A percentile compares a stretch with the other conserved stretches of the same genome.
Conservation (phyloP, 179 eudicot genomes). For the Spinacia oleracea region DNA sequence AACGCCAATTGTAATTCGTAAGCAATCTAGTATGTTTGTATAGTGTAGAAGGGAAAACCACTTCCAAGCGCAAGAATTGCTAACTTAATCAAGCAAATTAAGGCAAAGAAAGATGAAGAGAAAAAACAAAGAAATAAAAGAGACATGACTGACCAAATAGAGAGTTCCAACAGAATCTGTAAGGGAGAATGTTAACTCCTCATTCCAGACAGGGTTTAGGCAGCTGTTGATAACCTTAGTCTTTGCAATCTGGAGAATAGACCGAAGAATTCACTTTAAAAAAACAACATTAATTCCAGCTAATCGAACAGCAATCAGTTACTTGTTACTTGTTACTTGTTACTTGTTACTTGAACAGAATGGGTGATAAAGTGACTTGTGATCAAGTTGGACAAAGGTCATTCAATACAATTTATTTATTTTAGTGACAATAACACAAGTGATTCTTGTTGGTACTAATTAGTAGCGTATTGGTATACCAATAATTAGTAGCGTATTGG, state of each 20-base stretch:
- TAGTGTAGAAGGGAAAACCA: background rate
- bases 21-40: too few relatives aligned
- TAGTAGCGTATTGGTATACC: too few relatives aligned
- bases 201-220: constrained; percentile 82
- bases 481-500: too few relatives aligned
- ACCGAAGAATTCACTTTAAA: background rate
- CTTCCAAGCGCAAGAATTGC: background rate
- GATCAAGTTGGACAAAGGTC: too few relatives aligned
- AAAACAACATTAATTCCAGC: background rate
- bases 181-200: constrained; percentile 56
- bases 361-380: too few relatives aligned
- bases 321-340: too few relatives aligned
- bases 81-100: background rate
- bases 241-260: constrained; percentile 44
- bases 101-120: background rate
- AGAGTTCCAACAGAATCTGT: constrained; percentile 48
- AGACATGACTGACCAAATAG: constrained; percentile 39
- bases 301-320: too few relatives aligned
- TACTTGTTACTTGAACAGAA: too few relatives aligned
- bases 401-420: too few relatives aligned
- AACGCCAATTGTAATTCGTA: background rate
- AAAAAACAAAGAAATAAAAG: background rate
- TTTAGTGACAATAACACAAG: too few relatives aligned
- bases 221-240: constrained; percentile 74
- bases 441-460: too few relatives aligned